Conservation (phyloP, 1,284 basidiomycete genomes). For the Ceratobasidium sp. region DNA sequence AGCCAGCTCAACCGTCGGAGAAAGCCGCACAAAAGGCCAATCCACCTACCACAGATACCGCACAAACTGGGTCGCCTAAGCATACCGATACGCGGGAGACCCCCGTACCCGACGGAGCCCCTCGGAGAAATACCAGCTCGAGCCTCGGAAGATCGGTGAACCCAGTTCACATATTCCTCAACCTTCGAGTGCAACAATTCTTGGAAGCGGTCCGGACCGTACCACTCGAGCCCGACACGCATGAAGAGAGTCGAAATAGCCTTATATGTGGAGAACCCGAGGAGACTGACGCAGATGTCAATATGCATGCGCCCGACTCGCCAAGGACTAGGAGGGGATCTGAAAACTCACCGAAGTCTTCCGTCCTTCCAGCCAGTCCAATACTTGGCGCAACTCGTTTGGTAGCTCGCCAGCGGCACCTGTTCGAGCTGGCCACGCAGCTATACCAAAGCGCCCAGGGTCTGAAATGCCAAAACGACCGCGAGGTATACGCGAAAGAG, state of each 20-base stretch:
- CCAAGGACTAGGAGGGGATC: constrained; percentile 40
- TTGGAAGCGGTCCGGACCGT: constrained; percentile 83
- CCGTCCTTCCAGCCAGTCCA: constrained; percentile 47
- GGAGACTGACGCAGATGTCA: background rate
- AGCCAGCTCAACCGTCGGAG: constrained; percentile 2
- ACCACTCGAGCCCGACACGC: constrained; percentile 62
- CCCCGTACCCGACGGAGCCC: background rate
- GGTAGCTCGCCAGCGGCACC: constrained; percentile 51
- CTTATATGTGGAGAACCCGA: background rate
- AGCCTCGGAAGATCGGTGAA: constrained; percentile 64
- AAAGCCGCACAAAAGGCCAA: constrained; percentile 25
- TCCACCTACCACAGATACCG: background rate
- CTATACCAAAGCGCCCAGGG: constrained; percentile 69
- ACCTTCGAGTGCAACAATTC: constrained; percentile 86
- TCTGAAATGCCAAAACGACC: constrained; percentile 67
- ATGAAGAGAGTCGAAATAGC: background rate
- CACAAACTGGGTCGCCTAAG: constrained; percentile 16
- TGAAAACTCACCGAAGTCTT: background rate
- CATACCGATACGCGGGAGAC: background rate
- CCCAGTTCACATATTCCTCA: constrained; percentile 80
- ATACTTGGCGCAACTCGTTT: constrained; percentile 48
- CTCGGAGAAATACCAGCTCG: background rate
- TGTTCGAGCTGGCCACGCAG: constrained; percentile 60
- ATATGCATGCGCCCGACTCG: constrained; percentile 56
- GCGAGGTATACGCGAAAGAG: constrained; percentile 73